These are phyloP conservation scores for Cercophora scortea DNA, from an alignment of 495 filamentous ascomycete genomes.

Conservation along the genomic window DNA sequence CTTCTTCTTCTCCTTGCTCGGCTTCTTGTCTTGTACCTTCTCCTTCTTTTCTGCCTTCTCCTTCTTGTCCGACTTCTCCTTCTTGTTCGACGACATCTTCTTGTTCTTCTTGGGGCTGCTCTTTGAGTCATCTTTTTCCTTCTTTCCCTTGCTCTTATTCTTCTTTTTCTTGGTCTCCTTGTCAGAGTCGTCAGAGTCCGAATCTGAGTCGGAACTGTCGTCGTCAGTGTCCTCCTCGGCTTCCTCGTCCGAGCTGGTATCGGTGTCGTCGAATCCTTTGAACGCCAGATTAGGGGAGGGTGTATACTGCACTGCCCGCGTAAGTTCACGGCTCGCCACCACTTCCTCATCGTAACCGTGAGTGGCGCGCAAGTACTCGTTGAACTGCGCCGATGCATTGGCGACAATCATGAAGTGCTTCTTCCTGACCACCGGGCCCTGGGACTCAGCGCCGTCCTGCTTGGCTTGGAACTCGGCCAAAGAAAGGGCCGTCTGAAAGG, in stretches of 20 bases:
- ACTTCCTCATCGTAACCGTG: background rate
- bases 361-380: background rate
- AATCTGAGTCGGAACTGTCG: background rate
- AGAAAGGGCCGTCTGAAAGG: constrained; percentile 33
- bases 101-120: background rate
- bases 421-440: background rate
- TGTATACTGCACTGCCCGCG: background rate
- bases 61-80: too few relatives aligned
- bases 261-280: background rate
- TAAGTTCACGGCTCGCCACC: background rate
- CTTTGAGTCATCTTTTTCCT: background rate
- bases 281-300: background rate
- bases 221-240: background rate
- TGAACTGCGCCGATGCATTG: background rate
- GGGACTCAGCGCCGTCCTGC: constrained; percentile 7
- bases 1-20: background rate
- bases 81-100: background rate
- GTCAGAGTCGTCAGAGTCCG: background rate
- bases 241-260: background rate
- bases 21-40: background rate
- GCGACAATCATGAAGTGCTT: background rate
- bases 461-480: constrained; percentile 24
- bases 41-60: background rate
- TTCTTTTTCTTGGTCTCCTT: background rate
- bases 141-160: background rate